phyloP scores from a whole-genome alignment of 345 rosid species.

The Erodium maritimum region DNA sequence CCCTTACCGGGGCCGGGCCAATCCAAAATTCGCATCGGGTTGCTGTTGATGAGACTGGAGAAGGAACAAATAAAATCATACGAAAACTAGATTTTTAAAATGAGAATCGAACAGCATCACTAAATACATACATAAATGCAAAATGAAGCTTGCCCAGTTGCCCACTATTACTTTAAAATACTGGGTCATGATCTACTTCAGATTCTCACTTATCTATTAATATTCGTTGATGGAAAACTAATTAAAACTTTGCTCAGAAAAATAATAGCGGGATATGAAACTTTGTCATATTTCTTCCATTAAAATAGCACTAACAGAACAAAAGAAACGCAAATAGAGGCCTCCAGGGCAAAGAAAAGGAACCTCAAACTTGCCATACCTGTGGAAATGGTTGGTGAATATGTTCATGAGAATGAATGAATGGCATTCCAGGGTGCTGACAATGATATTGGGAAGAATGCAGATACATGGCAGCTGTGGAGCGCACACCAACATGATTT shows the following conservation, averaged over 20 bases:
- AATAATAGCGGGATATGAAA: background rate
- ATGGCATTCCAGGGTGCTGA: conserved; percentile 64
- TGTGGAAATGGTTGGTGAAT: conserved; percentile 55
- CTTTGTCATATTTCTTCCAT: background rate
- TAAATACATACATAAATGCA: background rate
- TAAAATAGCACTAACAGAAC: background rate
- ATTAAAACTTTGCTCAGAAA: background rate
- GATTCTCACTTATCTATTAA: background rate
- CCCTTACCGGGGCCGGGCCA: conserved; percentile 95
- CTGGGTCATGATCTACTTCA: background rate
- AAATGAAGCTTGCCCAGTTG: background rate
- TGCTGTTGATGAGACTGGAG: conserved; percentile 53
- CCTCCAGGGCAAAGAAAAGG: background rate
- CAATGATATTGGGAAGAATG: conserved; percentile 60
- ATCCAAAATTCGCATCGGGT: conserved; percentile 61
- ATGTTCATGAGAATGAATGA: conserved; percentile 43
- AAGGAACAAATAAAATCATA: conserved; percentile 7
- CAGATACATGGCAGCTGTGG: conserved; percentile 40
- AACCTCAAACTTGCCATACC: conserved; percentile 27
- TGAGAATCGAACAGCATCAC: background rate
- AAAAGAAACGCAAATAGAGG: too few species aligned
- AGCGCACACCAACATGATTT: conserved; percentile 39
- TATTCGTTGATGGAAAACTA: background rate
- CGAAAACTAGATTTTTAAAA: background rate
- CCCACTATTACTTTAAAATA: background rate